Evolutionary conservation across 2,329 filamentous ascomycete genomes (phyloP).

Genomic region (Lachnum nothofagi): DNA sequence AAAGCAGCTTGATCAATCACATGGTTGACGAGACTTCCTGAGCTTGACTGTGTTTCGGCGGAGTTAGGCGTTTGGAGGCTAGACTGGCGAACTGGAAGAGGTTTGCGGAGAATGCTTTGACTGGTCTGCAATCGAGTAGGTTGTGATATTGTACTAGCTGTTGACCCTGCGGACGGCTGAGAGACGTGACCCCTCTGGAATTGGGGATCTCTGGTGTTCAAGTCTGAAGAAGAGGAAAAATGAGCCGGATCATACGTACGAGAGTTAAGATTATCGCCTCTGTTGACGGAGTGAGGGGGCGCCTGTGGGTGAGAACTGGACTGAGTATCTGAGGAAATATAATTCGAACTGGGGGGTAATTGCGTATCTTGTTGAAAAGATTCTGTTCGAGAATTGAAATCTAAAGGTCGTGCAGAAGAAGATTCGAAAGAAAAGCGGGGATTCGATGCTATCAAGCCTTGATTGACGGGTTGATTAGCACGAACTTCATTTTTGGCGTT

Average conservation of each 20-base stretch:
- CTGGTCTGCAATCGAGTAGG: conserved; percentile 35
- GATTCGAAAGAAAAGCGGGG: conserved; percentile 28
- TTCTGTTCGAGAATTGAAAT: conserved; percentile 14
- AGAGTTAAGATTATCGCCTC: conserved; percentile 1
- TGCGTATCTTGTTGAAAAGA: conserved; percentile 18
- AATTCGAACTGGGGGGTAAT: conserved; percentile 11
- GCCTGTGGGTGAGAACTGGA: conserved; percentile 4
- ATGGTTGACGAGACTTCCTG: conserved; percentile 37
- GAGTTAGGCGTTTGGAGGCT: conserved; percentile 36
- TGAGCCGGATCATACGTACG: conserved; percentile 21
- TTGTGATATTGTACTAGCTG: conserved; percentile 17
- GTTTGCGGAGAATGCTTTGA: conserved; percentile 47
- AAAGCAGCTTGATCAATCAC: conserved; percentile 47
- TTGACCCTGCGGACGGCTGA: conserved; percentile 22
- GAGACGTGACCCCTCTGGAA: conserved; percentile 16
- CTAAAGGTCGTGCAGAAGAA: conserved; percentile 16
- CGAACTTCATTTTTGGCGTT: conserved; percentile 31
- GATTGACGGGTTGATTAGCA: conserved; percentile 32
- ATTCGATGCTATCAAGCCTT: conserved; percentile 33
- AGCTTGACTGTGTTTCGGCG: conserved; percentile 36
- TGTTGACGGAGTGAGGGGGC: conserved; percentile 2
- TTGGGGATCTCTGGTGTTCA: conserved; percentile 5
- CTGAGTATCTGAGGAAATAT: conserved; percentile 5
- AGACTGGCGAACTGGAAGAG: conserved; percentile 40
- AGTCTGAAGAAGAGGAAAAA: conserved; percentile 9